Conservation (phyloP, 495 filamentous ascomycete species). For the Amniculicola lignicola region DNA sequence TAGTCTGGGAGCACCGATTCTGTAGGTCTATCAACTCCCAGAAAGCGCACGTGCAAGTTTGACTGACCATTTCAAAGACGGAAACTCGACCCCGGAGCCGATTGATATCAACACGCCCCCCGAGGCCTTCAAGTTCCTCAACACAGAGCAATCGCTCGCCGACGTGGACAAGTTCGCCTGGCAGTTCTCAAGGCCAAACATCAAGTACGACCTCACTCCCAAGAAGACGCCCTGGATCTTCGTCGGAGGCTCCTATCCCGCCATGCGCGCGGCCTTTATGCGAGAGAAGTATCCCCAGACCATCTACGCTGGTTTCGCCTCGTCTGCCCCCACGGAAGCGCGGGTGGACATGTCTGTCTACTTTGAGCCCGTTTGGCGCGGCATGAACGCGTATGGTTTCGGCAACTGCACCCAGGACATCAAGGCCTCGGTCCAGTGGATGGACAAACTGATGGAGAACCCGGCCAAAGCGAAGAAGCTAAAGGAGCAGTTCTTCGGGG, state of each 20-base stretch:
- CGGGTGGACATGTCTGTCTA: slow-evolving; percentile 56
- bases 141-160: slow-evolving; percentile 51
- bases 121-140: slow-evolving; percentile 51
- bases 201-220: slow-evolving; percentile 46
- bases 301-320: slow-evolving; percentile 54
- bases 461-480: slow-evolving; percentile 42
- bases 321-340: slow-evolving; percentile 57
- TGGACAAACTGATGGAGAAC: slow-evolving; percentile 47
- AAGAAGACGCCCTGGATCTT: slow-evolving; percentile 56
- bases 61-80: slow-evolving; percentile 36
- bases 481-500: slow-evolving; percentile 52
- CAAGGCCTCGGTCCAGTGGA: slow-evolving; percentile 50
- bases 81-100: slow-evolving; percentile 50
- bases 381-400: slow-evolving; percentile 51
- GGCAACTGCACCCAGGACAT: slow-evolving; percentile 56
- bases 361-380: slow-evolving; percentile 55
- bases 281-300: slow-evolving; percentile 57
- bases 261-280: slow-evolving; percentile 54
- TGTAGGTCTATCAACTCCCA: slow-evolving; percentile 7
- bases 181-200: slow-evolving; percentile 45
- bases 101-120: slow-evolving; percentile 47
- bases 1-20: slow-evolving; percentile 59
- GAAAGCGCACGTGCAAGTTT: background rate
- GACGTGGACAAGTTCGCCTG: slow-evolving; percentile 54
- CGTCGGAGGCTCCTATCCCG: slow-evolving; percentile 58